phyloP scores from a whole-genome alignment of 2,329 filamentous ascomycete species.

The Beauveria pseudobassiana region DNA sequence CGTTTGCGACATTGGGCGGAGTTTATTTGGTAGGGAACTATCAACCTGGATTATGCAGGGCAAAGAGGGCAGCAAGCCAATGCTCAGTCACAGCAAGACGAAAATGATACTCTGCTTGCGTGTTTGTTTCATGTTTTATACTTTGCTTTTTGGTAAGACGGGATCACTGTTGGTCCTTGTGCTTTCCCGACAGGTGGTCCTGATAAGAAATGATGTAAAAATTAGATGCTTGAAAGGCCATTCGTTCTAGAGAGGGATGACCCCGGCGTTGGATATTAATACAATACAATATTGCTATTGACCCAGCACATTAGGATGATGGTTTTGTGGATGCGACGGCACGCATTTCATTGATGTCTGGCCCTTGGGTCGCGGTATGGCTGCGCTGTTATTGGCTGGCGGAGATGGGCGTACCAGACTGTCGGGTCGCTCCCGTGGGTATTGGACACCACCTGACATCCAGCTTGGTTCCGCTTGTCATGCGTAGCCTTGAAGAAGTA shows the following conservation, averaged over 20 bases:
- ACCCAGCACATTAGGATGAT: neutral
- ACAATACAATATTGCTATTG: too few species aligned
- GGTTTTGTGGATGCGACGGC: conserved; percentile 7
- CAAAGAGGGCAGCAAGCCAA: neutral
- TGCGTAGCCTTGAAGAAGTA: neutral
- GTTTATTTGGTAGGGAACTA: neutral
- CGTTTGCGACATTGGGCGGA: neutral
- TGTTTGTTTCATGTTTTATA: neutral
- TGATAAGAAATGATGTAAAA: too few species aligned
- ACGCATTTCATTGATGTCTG: conserved; percentile 4
- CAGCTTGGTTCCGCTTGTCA: neutral
- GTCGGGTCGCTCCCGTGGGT: conserved; percentile 11
- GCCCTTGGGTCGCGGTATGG: neutral
- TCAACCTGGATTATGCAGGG: neutral
- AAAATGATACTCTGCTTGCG: neutral
- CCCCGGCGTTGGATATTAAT: too few species aligned
- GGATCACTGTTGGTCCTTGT: too few species aligned
- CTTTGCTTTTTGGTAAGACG: neutral
- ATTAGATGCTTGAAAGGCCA: too few species aligned
- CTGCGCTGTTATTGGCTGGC: conserved; percentile 10
- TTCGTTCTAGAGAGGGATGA: too few species aligned
- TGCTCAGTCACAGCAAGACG: neutral
- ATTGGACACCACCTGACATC: neutral
- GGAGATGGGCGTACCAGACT: conserved; percentile 10
- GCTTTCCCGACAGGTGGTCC: too few species aligned